Evolutionary conservation across 495 filamentous ascomycete species (phyloP).

Genomic region (Xylaria palmicola): DNA sequence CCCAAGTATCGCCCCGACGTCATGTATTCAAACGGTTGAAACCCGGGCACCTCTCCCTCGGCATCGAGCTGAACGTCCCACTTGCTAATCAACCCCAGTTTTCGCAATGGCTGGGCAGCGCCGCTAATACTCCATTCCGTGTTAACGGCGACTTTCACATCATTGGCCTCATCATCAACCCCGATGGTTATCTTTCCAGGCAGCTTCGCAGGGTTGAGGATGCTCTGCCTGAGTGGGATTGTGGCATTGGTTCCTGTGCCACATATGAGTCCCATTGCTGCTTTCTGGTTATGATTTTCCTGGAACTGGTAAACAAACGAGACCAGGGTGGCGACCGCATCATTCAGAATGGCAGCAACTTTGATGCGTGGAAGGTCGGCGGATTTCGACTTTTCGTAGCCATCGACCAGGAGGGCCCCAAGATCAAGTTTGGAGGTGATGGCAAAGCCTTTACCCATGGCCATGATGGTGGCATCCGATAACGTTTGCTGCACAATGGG

Average conservation of each 20-base stretch:
- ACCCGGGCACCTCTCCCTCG: conserved; percentile 69
- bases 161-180: conserved; percentile 54
- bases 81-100: conserved; percentile 62
- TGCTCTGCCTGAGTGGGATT: conserved; percentile 64
- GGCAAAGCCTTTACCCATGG: conserved; percentile 86
- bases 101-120: conserved; percentile 61
- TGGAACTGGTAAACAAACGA: conserved; percentile 65
- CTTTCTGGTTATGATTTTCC: conserved; percentile 45
- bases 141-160: conserved; percentile 70
- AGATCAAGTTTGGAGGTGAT: conserved; percentile 72
- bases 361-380: conserved; percentile 61
- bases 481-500: conserved; percentile 78
- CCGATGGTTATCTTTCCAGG: conserved; percentile 52
- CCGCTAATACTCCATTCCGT: conserved; percentile 86
- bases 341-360: conserved; percentile 78
- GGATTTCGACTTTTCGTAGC: conserved; percentile 57
- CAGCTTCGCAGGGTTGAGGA: conserved; percentile 63
- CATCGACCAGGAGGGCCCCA: conserved; percentile 62
- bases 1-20: conserved; percentile 80
- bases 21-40: conserved; percentile 89
- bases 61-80: conserved; percentile 70
- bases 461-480: conserved; percentile 74
- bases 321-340: conserved; percentile 76
- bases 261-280: conserved; percentile 78
- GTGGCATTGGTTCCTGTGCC: conserved; percentile 85